Evolutionary conservation across 2,329 filamentous ascomycete species (phyloP).

Genomic region (Allantophomopsis cytisporea): DNA sequence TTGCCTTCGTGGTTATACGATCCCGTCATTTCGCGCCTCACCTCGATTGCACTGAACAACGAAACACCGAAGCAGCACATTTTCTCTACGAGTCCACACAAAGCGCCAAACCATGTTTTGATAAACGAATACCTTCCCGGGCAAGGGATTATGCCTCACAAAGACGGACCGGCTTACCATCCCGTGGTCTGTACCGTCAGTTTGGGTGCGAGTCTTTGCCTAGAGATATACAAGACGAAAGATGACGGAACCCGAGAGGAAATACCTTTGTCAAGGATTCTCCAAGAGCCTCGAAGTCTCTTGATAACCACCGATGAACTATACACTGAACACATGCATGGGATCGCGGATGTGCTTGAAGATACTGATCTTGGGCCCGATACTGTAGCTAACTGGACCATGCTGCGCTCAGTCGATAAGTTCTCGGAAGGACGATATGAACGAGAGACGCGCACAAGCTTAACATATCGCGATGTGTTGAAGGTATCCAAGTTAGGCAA

Average conservation of each 20-base stretch:
- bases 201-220: conserved; percentile 61
- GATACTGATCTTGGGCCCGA: conserved; percentile 50
- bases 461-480: conserved; percentile 78
- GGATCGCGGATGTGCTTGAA: conserved; percentile 51
- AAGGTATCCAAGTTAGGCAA: conserved; percentile 63
- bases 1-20: conserved; percentile 64
- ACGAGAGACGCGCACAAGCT: conserved; percentile 50
- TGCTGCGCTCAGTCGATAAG: conserved; percentile 37
- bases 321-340: conserved; percentile 62
- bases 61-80: conserved; percentile 23
- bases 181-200: conserved; percentile 86
- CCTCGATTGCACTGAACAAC: conserved; percentile 29
- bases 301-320: conserved; percentile 57
- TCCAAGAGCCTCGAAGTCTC: conserved; percentile 76
- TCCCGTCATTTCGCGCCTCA: conserved; percentile 51
- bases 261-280: conserved; percentile 39
- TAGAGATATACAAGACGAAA: conserved; percentile 60
- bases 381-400: conserved; percentile 59
- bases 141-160: conserved; percentile 94
- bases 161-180: conserved; percentile 81
- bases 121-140: conserved; percentile 85
- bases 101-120: conserved; percentile 74
- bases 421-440: conserved; percentile 38
- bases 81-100: conserved; percentile 56
- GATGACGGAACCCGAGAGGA: conserved; percentile 42